These are phyloP conservation scores for Poteriospumella lacustris DNA, from an alignment of 108 stramenopile species.

Conservation along the genomic window DNA sequence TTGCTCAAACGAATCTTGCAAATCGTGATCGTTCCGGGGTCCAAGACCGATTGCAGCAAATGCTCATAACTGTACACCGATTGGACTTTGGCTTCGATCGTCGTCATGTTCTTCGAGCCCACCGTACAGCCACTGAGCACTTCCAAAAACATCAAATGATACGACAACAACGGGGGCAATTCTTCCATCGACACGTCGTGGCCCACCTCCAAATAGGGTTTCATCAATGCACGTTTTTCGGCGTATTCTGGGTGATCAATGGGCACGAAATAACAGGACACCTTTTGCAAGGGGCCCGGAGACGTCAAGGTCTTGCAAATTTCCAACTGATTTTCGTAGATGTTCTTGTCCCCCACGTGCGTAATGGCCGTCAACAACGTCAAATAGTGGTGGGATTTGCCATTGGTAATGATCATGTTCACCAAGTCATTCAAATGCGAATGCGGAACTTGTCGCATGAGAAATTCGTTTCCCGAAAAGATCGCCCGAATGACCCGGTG, in stretches of 20 bases:
- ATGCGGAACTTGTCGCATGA: slow-evolving; percentile 35
- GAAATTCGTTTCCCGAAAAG: slow-evolving; percentile 23
- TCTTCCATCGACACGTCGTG: not conserved
- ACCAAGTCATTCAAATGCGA: slow-evolving; percentile 3
- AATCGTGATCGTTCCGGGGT: slow-evolving; percentile 1
- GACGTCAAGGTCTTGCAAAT: slow-evolving; percentile 27
- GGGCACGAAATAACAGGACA: slow-evolving; percentile 10
- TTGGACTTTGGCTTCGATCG: slow-evolving; percentile 43
- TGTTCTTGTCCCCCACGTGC: slow-evolving; percentile 30
- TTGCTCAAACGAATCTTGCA: not conserved
- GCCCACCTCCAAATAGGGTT: not conserved
- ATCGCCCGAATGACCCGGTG: slow-evolving; percentile 32
- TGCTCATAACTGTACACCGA: slow-evolving; percentile 19
- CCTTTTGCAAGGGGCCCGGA: not conserved
- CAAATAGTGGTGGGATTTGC: slow-evolving; percentile 33
- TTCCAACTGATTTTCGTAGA: slow-evolving; percentile 30
- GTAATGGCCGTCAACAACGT: slow-evolving; percentile 14
- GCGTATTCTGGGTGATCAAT: not conserved
- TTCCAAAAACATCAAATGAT: slow-evolving; percentile 28
- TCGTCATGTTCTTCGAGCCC: slow-evolving; percentile 31
- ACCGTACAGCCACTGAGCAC: slow-evolving; percentile 37
- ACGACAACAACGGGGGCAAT: slow-evolving; percentile 23
- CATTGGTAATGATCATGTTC: slow-evolving; percentile 15
- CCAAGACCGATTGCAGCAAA: slow-evolving; percentile 24
- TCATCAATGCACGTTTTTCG: slow-evolving; percentile 1